phyloP scores from a whole-genome alignment of 257 asterid species.

The Solanum bulbocastanum region DNA sequence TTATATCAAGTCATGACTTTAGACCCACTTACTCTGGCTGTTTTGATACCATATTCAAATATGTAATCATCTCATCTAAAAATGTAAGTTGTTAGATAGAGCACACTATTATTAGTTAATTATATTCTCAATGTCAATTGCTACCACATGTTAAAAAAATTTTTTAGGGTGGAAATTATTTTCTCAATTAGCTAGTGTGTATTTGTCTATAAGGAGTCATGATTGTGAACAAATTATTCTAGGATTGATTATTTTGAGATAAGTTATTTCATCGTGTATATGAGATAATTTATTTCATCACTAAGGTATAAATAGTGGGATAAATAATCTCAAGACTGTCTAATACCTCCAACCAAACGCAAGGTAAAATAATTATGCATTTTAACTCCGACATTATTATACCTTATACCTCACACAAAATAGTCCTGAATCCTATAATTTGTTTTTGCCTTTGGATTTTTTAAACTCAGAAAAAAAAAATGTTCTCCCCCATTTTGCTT shows the following conservation, averaged over 20 bases:
- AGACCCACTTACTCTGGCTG: not conserved
- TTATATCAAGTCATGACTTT: not conserved
- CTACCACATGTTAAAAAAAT: not conserved
- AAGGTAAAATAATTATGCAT: too few species aligned
- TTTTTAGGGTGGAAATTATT: not conserved
- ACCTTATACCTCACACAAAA: too few species aligned
- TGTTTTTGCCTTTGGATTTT: not conserved
- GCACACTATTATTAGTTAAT: too few species aligned
- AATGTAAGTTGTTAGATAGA: not conserved
- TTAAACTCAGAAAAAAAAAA: not conserved
- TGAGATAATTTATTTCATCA: too few species aligned
- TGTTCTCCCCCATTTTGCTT: slow-evolving; percentile 15
- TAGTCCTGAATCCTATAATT: not conserved
- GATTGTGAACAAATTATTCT: not conserved
- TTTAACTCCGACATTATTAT: too few species aligned
- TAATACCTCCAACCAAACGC: not conserved
- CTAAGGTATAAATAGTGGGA: too few species aligned
- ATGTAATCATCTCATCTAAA: too few species aligned
- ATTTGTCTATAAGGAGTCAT: not conserved
- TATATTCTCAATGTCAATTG: not conserved
- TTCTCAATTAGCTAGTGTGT: not conserved
- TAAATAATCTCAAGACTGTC: not conserved
- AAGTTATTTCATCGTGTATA: too few species aligned
- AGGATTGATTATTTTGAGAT: not conserved
- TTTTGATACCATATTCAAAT: not conserved